These are phyloP conservation scores for Kockiozyma suomiensis DNA, from an alignment of 805 yeast genomes.

Conservation along the genomic window DNA sequence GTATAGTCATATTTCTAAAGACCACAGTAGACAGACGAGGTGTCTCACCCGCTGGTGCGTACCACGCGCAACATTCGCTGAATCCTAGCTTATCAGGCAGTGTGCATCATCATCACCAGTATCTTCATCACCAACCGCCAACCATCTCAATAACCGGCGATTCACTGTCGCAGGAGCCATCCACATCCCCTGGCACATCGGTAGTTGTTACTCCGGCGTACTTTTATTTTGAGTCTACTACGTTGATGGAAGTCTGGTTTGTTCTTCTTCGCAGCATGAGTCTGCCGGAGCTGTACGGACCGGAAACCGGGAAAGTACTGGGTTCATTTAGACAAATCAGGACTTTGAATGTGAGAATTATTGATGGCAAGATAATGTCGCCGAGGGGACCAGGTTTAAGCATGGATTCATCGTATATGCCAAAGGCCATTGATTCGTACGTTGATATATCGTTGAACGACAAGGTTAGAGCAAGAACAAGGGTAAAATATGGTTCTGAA, in stretches of 20 bases:
- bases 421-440: constrained; percentile 46
- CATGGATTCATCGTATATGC: constrained; percentile 11
- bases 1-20: constrained; percentile 26
- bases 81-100: neutral
- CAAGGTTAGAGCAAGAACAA: constrained; percentile 76
- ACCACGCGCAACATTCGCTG: neutral
- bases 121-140: constrained; percentile 6
- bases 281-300: constrained; percentile 32
- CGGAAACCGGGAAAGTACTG: constrained; percentile 24
- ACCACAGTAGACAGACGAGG: neutral
- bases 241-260: constrained; percentile 29
- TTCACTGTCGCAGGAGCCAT: neutral
- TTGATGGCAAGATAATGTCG: constrained; percentile 26
- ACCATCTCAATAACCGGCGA: neutral
- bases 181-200: neutral
- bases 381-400: constrained; percentile 24
- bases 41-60: neutral
- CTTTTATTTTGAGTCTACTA: constrained; percentile 21
- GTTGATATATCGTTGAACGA: constrained; percentile 76
- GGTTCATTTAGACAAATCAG: constrained; percentile 30
- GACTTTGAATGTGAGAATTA: constrained; percentile 16
- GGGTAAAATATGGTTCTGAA: constrained; percentile 53
- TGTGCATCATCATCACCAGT: constrained; percentile 14
- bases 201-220: constrained; percentile 27
- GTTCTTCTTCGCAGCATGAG: constrained; percentile 25